Evolutionary conservation across 441 rosid species (phyloP).

Genomic region (Sinapis alba): DNA sequence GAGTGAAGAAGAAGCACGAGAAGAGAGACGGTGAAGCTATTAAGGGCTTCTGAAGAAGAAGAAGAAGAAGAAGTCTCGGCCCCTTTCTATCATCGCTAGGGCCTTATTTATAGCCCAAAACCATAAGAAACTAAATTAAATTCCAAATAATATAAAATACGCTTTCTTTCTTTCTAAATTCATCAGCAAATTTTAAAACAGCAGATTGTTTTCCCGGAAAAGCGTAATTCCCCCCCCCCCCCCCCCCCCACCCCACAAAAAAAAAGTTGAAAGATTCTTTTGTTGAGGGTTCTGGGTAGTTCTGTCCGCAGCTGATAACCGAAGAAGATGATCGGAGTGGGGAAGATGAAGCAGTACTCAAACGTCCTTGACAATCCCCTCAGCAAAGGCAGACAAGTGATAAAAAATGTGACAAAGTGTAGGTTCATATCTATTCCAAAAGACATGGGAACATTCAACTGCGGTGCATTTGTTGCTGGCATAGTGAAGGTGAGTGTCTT

Average conservation of each 20-base stretch:
- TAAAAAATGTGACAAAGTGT: conserved; percentile 5
- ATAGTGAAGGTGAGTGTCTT: conserved; percentile 73
- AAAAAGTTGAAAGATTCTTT: neutral
- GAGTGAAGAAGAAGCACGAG: conserved; percentile 30
- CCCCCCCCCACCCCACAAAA: neutral
- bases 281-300: conserved; percentile 23
- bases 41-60: conserved; percentile 27
- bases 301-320: neutral
- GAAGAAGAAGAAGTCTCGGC: conserved; percentile 18
- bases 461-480: conserved; percentile 98
- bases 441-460: conserved; percentile 97
- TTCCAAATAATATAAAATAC: neutral
- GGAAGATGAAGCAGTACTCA: conserved; percentile 90
- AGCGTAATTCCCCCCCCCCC: neutral
- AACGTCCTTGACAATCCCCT: conserved; percentile 95
- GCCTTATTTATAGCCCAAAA: conserved; percentile 21
- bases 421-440: conserved; percentile 97
- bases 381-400: conserved; percentile 64
- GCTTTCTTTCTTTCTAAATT: no score
- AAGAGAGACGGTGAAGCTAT: conserved; percentile 32
- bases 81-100: conserved; percentile 30
- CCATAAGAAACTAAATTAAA: neutral
- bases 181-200: neutral
- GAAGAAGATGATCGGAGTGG: conserved; percentile 81
- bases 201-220: neutral